A percentile compares a stretch with the other conserved stretches of the same genome.
These are phyloP conservation scores for Hymenoscyphus repandus DNA, from an alignment of 2,329 filamentous ascomycete genomes.

Conservation along the genomic window DNA sequence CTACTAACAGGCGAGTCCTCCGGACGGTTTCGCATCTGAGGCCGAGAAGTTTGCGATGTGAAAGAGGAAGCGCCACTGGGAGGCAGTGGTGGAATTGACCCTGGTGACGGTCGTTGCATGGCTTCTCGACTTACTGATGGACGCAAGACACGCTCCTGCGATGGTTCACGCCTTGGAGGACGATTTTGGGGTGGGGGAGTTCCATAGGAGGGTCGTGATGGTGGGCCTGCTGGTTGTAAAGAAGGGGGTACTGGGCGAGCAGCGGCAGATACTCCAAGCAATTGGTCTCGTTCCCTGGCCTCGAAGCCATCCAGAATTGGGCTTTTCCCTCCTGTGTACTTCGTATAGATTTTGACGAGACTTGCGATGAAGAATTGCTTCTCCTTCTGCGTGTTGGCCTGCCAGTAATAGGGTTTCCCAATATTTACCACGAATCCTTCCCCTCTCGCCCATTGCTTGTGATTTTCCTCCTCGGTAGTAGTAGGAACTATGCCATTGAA, in stretches of 20 bases:
- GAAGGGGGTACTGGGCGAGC: slow-evolving; percentile 15
- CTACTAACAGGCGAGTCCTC: slow-evolving; percentile 27
- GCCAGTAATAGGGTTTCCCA: slow-evolving; percentile 95
- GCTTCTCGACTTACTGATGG: slow-evolving; percentile 27
- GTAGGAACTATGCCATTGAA: slow-evolving; percentile 60
- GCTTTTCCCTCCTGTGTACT: slow-evolving; percentile 83
- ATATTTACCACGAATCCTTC: slow-evolving; percentile 84
- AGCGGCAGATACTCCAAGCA: slow-evolving; percentile 50
- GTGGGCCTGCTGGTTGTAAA: slow-evolving; percentile 16
- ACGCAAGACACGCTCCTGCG: slow-evolving; percentile 21
- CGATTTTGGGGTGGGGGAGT: slow-evolving; percentile 23
- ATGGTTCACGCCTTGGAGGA: slow-evolving; percentile 21
- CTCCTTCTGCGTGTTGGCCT: slow-evolving; percentile 87
- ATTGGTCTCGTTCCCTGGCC: slow-evolving; percentile 67
- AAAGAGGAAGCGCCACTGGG: slow-evolving; percentile 16
- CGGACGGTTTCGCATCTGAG: slow-evolving; percentile 21
- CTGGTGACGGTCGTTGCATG: slow-evolving; percentile 19
- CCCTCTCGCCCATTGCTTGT: slow-evolving; percentile 72
- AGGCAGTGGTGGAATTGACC: slow-evolving; percentile 13
- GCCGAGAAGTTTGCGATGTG: slow-evolving; percentile 23
- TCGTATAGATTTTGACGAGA: slow-evolving; percentile 91
- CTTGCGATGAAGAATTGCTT: slow-evolving; percentile 99
- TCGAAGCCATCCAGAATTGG: slow-evolving; percentile 83
- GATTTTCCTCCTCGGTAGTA: slow-evolving; percentile 54
- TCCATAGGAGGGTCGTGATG: slow-evolving; percentile 19